Percentiles rank a stretch among this genome's conserved stretches.
These are phyloP conservation scores for Ceratobasidium sp. DNA, from an alignment of 1,284 basidiomycete genomes.

Conservation along the genomic window DNA sequence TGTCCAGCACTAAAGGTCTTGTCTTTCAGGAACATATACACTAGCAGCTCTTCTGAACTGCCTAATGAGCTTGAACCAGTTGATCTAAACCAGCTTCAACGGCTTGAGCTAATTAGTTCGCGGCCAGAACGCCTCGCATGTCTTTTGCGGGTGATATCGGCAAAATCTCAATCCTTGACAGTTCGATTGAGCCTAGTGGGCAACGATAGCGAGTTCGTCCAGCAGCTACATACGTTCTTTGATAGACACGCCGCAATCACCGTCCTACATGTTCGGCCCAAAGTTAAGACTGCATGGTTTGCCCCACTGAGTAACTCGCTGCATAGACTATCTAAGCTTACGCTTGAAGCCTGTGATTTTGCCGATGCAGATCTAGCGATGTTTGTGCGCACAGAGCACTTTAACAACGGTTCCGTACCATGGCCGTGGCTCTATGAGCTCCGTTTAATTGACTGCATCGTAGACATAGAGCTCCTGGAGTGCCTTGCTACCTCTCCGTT, in stretches of 20 bases:
- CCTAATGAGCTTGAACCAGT: background rate
- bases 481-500: background rate
- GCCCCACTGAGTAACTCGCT: background rate
- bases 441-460: background rate
- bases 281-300: background rate
- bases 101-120: background rate
- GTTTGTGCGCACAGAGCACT: background rate
- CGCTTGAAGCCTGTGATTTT: background rate
- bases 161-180: background rate
- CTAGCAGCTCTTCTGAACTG: background rate
- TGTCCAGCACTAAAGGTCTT: background rate
- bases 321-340: background rate
- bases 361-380: background rate
- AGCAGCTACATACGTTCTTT: background rate
- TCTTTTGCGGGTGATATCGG: background rate
- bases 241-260: background rate
- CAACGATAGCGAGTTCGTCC: background rate
- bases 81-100: background rate
- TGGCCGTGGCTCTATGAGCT: background rate
- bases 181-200: background rate
- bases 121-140: background rate
- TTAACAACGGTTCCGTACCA: background rate
- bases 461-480: background rate
- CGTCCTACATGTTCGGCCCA: background rate
- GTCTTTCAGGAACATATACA: background rate